These are phyloP conservation scores for Suillus decipiens DNA, from an alignment of 768 basidiomycete species.

Conservation along the genomic window DNA sequence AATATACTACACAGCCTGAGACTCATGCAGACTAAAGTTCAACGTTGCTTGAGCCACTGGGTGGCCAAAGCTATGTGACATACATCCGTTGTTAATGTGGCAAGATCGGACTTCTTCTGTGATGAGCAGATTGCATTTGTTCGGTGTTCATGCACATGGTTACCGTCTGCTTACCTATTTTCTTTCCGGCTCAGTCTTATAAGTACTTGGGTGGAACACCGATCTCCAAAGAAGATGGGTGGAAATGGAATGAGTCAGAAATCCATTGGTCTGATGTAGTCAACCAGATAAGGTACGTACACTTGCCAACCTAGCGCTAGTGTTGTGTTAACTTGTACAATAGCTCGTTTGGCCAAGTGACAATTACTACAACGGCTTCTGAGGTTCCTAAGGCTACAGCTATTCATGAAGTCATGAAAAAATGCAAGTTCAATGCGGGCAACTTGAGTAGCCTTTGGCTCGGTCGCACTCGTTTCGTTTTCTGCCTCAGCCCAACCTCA, in stretches of 20 bases:
- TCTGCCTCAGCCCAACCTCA: constrained; percentile 44
- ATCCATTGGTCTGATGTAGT: too few relatives aligned
- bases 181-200: too few relatives aligned
- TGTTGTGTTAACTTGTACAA: too few relatives aligned
- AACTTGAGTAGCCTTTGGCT: constrained; percentile 57
- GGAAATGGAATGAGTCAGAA: background rate
- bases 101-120: background rate
- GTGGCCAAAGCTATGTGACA: too few relatives aligned
- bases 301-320: background rate
- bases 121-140: background rate
- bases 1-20: too few relatives aligned
- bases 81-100: too few relatives aligned
- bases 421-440: constrained; percentile 40
- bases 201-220: too few relatives aligned
- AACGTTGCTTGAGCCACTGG: background rate
- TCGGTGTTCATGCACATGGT: background rate
- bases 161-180: background rate
- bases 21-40: too few relatives aligned
- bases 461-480: constrained; percentile 51
- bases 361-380: background rate
- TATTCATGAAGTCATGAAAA: constrained; percentile 21
- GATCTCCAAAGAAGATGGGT: background rate
- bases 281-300: background rate
- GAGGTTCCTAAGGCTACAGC: background rate
- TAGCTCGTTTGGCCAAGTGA: background rate